Evolutionary conservation across 1,284 basidiomycete species (phyloP), one percentile per base, ranked within the genome.

Genomic region (Papiliotrema laurentii): DNA sequence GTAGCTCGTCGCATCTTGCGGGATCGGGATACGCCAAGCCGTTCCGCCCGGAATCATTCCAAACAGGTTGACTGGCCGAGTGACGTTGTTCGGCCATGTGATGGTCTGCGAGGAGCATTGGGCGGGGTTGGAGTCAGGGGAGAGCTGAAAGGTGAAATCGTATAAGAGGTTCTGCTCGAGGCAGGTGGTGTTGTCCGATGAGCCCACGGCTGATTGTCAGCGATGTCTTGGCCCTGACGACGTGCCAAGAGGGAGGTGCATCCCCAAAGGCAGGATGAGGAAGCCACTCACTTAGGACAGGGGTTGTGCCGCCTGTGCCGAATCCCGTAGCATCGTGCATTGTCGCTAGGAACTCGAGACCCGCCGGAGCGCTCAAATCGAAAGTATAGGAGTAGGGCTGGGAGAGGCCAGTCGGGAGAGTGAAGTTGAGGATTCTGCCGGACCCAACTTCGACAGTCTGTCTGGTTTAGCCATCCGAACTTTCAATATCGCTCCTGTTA

Each of bases 241-340:
- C 36, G n/a, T 28, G 36, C 24, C 39, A 19, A 36, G 27, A 2
- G 27, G 24, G 24, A 24, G 34, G 7, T 34, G 5, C 25, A 10
- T n/a, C 21, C 25, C n/a, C 30, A 28, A 21, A 14, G 36, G 6
- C 5, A 30, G 24, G 4, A n/a, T 16, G 24, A 47, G 21, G 30
- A 16, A 18, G 4, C 5, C 14, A 60, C 66, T 45, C 43, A 72
- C 66, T 69, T 42, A 67, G 46, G 4, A 63, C 53, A 19, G 59
- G 50, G 6, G 63, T 69, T 0, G 63, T 68, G 11, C 68, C 68
- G 16, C 66, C 69, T 7, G 54, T 54, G 1, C 67, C 68, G 31
- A 59, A 70, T 1, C 69, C 69, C 2, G 50, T 53, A 7, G 63
- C 46, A 54, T 72, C 69, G 30, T 54, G 63, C 62, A 72, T 64